Evolutionary conservation across 179 eudicot species (phyloP).

Genomic region (Spinacia oleracea): DNA sequence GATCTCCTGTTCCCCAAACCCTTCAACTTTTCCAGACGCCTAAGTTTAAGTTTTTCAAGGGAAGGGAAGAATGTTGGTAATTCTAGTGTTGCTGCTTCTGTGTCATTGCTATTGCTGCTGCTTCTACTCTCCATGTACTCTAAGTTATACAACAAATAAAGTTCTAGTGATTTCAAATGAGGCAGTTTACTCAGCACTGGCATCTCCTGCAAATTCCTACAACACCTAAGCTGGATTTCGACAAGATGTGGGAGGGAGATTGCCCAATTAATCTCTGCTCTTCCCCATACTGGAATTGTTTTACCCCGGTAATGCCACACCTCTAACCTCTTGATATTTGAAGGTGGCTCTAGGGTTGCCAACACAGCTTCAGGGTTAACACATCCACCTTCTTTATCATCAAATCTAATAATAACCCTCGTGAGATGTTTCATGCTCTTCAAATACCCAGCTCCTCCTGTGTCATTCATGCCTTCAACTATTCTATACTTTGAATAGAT

Average conservation of each 20-base stretch:
- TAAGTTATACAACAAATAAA: neutral
- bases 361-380: neutral
- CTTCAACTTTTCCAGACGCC: neutral
- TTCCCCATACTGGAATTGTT: too few relatives aligned
- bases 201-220: neutral
- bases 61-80: neutral
- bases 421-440: neutral
- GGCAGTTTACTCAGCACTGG: neutral
- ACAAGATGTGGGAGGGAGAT: conserved; percentile 2
- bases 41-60: neutral
- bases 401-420: rapidly evolving
- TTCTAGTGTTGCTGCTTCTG: neutral
- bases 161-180: neutral
- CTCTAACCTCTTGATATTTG: neutral
- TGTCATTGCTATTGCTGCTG: neutral
- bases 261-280: neutral
- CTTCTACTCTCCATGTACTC: neutral
- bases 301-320: neutral
- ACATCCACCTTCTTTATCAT: neutral
- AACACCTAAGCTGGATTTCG: rapidly evolving
- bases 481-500: neutral
- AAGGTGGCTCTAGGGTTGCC: neutral
- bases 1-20: conserved; percentile 13
- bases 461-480: neutral
- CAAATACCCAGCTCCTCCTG: neutral